Evolutionary conservation across 2,329 filamentous ascomycete species (phyloP).

Genomic region (Daldinia sp.): DNA sequence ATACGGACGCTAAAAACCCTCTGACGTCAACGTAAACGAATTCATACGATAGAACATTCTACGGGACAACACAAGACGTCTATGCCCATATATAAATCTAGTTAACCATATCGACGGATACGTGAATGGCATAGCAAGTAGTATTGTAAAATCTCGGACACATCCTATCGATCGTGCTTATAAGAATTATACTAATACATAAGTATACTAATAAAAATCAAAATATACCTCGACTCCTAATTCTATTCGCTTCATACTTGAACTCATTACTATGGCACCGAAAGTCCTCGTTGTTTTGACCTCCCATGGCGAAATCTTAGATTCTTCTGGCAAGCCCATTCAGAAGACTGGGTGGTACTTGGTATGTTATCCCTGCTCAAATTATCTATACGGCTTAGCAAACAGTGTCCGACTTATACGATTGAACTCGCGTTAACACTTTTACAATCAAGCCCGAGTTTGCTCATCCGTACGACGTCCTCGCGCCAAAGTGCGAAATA

Average conservation of each 20-base stretch:
- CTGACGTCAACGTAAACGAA: background rate
- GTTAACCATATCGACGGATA: background rate
- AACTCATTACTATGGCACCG: background rate
- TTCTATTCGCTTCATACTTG: background rate
- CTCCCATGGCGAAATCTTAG: background rate
- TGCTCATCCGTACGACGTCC: background rate
- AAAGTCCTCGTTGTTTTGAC: background rate
- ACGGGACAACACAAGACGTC: background rate
- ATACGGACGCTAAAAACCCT: background rate
- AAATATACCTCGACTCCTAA: background rate
- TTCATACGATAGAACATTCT: background rate
- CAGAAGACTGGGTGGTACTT: background rate
- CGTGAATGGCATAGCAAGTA: background rate
- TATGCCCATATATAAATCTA: background rate
- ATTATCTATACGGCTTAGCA: background rate
- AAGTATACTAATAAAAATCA: background rate
- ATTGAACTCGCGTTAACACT: background rate
- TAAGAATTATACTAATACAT: background rate
- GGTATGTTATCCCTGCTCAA: background rate
- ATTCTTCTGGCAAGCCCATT: background rate
- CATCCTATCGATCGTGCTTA: background rate
- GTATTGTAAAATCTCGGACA: background rate
- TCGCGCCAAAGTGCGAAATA: background rate
- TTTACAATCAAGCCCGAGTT: background rate
- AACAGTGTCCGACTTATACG: background rate